Base-by-base conservation (phyloP, 805 yeast species). In the Wickerhamiella qilinensis region DNA sequence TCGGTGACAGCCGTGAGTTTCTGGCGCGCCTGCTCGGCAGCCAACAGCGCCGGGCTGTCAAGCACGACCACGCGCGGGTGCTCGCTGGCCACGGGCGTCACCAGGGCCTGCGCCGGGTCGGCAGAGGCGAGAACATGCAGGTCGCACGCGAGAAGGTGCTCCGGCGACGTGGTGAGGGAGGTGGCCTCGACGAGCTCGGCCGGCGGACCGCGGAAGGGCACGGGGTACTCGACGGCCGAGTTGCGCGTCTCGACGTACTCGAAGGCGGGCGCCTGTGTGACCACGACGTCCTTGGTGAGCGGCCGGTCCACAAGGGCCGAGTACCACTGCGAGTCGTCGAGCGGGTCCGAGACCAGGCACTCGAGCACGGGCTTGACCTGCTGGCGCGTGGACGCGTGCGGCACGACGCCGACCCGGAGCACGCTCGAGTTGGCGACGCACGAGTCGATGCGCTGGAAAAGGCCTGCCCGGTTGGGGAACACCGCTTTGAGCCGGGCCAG, bases 271-370 rank as follows among this genome's bases (percentile, higher is more conserved):
- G 51, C 40, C 38, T 51, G 56, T 15, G 39, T 40, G 5, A 58
- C 48, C n/a, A 56, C 33, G 1, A 49, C 43, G 37, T 56, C 59
- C 40, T 58, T 58, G n/a, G 57, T 38, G 21, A 55, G 45, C 4
- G 55, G 46, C 24, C 62, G 41, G 14, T 44, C 40, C 29, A 38
- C 41, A 20, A 57, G 42, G 3, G 47, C 46, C 18, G 44, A 40
- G 38, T 43, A 46, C 63, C 63, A 58, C 24, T 45, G 47, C 30
- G 54, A 52, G 14, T 50, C 44, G 12, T 54, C 56, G 11, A 58
- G 43, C 7, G 62, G 62, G 29, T 58, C 63, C 3, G 53, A 51
- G 20, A 58, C 44, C 17, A 56, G 39, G 18, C 53, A 47, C 20
- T 56, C 55, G 22, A 57, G 49, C 6, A 56, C 45, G 6, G 44